Conservation (phyloP, 2,329 filamentous ascomycete species). For the Aspergillus fijiensis region DNA sequence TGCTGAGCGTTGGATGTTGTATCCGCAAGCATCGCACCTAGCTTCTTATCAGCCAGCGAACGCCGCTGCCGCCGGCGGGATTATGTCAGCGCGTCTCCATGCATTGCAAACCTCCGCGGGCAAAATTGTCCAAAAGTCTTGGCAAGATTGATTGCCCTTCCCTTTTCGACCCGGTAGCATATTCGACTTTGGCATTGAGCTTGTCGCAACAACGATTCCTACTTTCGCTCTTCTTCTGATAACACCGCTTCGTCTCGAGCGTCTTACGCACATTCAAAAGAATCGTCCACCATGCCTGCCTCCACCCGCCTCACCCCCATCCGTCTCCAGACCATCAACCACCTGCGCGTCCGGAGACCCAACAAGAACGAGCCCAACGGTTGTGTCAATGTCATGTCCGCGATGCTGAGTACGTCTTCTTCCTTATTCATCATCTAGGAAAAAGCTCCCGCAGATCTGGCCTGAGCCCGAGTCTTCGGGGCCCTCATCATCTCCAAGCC, state of each 20-base stretch:
- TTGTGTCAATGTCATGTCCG: slow-evolving; percentile 65
- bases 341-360: slow-evolving; percentile 64
- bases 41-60: not conserved
- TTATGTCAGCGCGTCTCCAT: slow-evolving; percentile 31
- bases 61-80: not conserved
- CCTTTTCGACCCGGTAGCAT: slow-evolving; percentile 7
- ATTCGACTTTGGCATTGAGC: slow-evolving; percentile 11
- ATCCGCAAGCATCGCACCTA: no score
- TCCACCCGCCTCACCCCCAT: slow-evolving; percentile 47
- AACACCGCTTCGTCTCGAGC: not conserved
- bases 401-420: slow-evolving; percentile 60
- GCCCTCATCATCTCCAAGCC: no score
- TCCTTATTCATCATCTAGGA: not conserved
- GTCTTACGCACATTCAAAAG: no score
- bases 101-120: slow-evolving; percentile 24
- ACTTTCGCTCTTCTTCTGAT: not conserved
- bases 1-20: not conserved
- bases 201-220: slow-evolving; percentile 4
- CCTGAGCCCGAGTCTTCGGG: no score
- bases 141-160: slow-evolving; percentile 20
- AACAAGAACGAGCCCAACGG: slow-evolving; percentile 63
- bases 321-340: slow-evolving; percentile 47
- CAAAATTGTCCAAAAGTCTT: slow-evolving; percentile 22
- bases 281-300: slow-evolving; percentile 39
- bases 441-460: no score